A percentile compares a stretch with the other conserved stretches of the same genome.
Conservation (phyloP, 1,139 yeast genomes). For the Williopsis jadinii region DNA sequence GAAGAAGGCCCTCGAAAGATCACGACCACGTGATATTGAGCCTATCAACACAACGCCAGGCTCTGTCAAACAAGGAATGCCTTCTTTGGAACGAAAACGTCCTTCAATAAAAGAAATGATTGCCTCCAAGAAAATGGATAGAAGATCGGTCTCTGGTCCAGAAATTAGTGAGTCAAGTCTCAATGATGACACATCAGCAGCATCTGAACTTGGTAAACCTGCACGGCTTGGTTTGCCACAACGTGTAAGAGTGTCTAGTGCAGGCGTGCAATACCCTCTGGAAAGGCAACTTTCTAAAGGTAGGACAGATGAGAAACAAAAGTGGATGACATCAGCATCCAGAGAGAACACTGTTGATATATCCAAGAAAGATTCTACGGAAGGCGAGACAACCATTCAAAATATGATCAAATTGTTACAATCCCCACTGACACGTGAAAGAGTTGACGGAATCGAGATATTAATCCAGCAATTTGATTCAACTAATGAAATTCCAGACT, state of each 20-base stretch:
- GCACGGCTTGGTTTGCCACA: slow-evolving; percentile 21
- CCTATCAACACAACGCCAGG: slow-evolving; percentile 1
- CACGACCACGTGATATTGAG: slow-evolving; percentile 37
- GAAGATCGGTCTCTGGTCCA: slow-evolving; percentile 19
- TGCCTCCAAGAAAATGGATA: slow-evolving; percentile 12
- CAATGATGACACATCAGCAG: neutral
- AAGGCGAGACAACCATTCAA: slow-evolving; percentile 3
- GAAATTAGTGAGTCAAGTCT: neutral
- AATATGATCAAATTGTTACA: slow-evolving; percentile 6
- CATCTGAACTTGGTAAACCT: slow-evolving; percentile 16
- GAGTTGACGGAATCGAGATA: slow-evolving; percentile 14
- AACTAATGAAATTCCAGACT: slow-evolving; percentile 5
- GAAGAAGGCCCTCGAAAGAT: slow-evolving; percentile 47
- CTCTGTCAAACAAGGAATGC: neutral
- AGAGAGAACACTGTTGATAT: slow-evolving; percentile 5
- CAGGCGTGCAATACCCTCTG: slow-evolving; percentile 11
- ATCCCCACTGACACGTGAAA: slow-evolving; percentile 19
- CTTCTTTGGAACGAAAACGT: slow-evolving; percentile 8
- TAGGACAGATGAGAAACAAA: slow-evolving; percentile 7
- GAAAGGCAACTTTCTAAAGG: slow-evolving; percentile 17
- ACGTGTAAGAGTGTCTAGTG: slow-evolving; percentile 16
- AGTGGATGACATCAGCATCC: slow-evolving; percentile 7
- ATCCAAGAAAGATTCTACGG: neutral
- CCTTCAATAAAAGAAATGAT: slow-evolving; percentile 21
- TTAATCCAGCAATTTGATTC: slow-evolving; percentile 3